These are phyloP conservation scores for Lentinula sp. DNA, from an alignment of 768 basidiomycete genomes.

Conservation along the genomic window DNA sequence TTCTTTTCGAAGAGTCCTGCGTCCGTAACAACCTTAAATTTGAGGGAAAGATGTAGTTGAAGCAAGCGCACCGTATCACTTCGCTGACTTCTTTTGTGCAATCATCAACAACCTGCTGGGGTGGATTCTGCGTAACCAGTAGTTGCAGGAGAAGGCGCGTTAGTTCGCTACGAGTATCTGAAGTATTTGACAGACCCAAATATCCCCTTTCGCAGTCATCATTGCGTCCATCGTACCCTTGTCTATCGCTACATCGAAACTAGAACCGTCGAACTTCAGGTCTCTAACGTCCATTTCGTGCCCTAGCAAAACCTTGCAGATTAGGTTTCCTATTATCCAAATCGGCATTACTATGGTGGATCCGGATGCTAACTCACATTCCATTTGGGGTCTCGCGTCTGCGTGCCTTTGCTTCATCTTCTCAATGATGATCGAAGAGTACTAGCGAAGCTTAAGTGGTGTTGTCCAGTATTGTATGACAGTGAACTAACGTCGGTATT, in stretches of 20 bases:
- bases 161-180: background rate
- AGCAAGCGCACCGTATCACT: slow-evolving; percentile 48
- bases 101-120: slow-evolving; percentile 60
- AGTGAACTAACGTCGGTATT: slow-evolving; percentile 61
- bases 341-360: background rate
- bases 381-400: slow-evolving; percentile 54
- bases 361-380: slow-evolving; percentile 38
- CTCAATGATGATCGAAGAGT: slow-evolving; percentile 68
- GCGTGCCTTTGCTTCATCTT: slow-evolving; percentile 61
- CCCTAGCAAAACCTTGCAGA: slow-evolving; percentile 39
- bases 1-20: slow-evolving; percentile 58
- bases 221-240: slow-evolving; percentile 93
- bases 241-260: slow-evolving; percentile 80
- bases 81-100: slow-evolving; percentile 77
- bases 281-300: slow-evolving; percentile 78
- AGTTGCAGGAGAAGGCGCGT: background rate
- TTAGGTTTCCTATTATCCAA: background rate
- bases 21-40: background rate
- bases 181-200: slow-evolving; percentile 52
- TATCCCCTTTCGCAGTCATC: slow-evolving; percentile 78
- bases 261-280: slow-evolving; percentile 50
- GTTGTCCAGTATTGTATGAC: background rate
- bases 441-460: slow-evolving; percentile 33
- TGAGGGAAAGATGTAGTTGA: background rate
- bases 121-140: slow-evolving; percentile 53